Percentiles rank a stretch among this genome's conserved stretches.
phyloP scores from a whole-genome alignment of 1,284 basidiomycete species.

The Puccinia horiana region DNA sequence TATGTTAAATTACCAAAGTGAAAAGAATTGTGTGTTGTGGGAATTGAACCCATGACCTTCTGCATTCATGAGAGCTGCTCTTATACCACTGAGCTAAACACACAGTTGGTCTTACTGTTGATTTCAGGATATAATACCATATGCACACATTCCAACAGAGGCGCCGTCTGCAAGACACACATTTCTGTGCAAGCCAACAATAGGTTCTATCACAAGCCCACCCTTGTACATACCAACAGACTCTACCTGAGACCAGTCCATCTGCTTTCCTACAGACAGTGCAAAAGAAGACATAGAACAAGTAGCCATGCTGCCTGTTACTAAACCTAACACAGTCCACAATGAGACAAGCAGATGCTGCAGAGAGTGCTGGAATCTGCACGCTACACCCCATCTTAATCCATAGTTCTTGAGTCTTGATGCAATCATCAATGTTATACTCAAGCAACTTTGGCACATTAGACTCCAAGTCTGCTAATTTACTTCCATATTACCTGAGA shows the following conservation, averaged over 20 bases:
- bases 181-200: background rate
- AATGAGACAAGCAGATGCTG: background rate
- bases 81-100: too few species aligned
- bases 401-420: background rate
- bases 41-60: too few species aligned
- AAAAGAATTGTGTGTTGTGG: too few species aligned
- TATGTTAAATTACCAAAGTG: too few species aligned
- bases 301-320: background rate
- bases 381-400: background rate
- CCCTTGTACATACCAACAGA: background rate
- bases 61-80: too few species aligned
- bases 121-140: too few species aligned
- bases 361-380: background rate
- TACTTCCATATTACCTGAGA: background rate
- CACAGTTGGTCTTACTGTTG: too few species aligned
- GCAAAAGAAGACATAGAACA: background rate
- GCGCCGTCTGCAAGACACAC: background rate
- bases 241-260: background rate
- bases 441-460: background rate
- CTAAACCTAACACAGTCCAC: background rate
- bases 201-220: background rate
- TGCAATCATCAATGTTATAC: background rate
- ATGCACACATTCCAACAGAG: too few species aligned
- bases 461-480: background rate
- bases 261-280: background rate